Percentiles rank a stretch among this genome's conserved stretches.
phyloP scores from a whole-genome alignment of 768 basidiomycete genomes.

The Trametes maxima region DNA sequence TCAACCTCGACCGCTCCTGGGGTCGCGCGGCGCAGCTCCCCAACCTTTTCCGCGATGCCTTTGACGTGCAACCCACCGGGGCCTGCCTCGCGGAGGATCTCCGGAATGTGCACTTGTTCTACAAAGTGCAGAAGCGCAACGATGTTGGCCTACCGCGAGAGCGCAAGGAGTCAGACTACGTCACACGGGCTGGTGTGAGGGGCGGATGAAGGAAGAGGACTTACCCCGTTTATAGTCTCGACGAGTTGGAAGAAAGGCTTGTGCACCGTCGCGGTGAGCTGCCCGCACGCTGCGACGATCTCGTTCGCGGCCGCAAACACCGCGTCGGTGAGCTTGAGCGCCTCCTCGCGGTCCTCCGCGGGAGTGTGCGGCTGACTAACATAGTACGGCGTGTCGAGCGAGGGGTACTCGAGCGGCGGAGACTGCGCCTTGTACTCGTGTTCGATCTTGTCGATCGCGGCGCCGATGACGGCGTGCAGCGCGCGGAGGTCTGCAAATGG shows the following conservation, averaged over 20 bases:
- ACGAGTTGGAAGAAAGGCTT: constrained; percentile 55
- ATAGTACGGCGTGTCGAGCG: constrained; percentile 16
- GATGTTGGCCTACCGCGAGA: neutral
- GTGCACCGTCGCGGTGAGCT: constrained; percentile 25
- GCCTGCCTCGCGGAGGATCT: constrained; percentile 70
- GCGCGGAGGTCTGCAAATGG: constrained; percentile 10
- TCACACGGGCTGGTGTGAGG: too few relatives aligned
- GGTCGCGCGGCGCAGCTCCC: neutral
- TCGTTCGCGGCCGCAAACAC: constrained; percentile 25
- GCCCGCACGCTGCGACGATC: constrained; percentile 30
- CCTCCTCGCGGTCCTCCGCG: constrained; percentile 15
- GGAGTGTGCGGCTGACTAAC: neutral
- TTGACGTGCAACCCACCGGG: constrained; percentile 51
- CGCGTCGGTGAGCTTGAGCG: constrained; percentile 19
- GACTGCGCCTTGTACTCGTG: constrained; percentile 39
- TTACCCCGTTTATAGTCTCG: constrained; percentile 66
- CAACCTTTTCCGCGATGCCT: constrained; percentile 28
- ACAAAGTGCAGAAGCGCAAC: constrained; percentile 8
- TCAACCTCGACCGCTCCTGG: constrained; percentile 6
- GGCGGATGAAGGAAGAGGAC: neutral
- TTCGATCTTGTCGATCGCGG: constrained; percentile 59
- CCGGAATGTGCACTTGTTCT: constrained; percentile 50
- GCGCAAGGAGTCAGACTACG: too few relatives aligned
- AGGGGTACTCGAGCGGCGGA: constrained; percentile 16
- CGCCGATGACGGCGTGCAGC: constrained; percentile 13